Conservation (phyloP, 2,329 filamentous ascomycete species). For the Ophiostoma himal-ulmi region DNA sequence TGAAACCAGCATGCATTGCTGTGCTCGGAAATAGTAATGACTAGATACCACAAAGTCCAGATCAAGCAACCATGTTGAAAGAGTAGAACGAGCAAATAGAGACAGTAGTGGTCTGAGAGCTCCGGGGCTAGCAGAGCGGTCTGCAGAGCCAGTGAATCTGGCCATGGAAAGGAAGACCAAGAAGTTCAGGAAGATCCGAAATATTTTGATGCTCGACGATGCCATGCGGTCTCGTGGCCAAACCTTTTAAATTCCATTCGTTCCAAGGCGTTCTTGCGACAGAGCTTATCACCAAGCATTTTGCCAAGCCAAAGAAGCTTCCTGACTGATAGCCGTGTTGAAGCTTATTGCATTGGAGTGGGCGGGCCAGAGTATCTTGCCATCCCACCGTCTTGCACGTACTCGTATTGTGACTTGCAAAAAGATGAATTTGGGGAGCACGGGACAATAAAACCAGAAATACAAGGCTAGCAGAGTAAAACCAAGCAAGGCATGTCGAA, state of each 20-base stretch:
- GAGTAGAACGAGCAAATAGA: not conserved
- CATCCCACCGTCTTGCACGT: not conserved
- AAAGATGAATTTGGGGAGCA: not conserved
- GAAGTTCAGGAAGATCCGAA: too few relatives aligned
- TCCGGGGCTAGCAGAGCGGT: not conserved
- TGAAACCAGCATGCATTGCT: not conserved
- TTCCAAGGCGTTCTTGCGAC: not conserved
- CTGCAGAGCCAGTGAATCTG: not conserved
- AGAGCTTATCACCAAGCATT: not conserved
- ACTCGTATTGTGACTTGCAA: not conserved
- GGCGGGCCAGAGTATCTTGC: not conserved
- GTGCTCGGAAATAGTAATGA: not conserved
- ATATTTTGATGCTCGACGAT: not conserved
- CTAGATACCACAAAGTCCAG: not conserved
- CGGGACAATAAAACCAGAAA: not conserved
- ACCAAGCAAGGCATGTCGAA: slow-evolving; percentile 8
- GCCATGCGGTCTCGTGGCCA: not conserved
- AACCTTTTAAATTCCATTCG: not conserved
- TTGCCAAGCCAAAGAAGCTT: not conserved
- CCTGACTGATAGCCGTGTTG: not conserved
- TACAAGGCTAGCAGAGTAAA: not conserved
- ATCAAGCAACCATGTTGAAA: not conserved
- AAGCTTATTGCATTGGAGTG: not conserved
- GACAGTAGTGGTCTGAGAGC: not conserved
- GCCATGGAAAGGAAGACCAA: not conserved